These are phyloP conservation scores for Diversispora eburnea DNA, from an alignment of 192 early-diverging fungal genomes.

Conservation along the genomic window DNA sequence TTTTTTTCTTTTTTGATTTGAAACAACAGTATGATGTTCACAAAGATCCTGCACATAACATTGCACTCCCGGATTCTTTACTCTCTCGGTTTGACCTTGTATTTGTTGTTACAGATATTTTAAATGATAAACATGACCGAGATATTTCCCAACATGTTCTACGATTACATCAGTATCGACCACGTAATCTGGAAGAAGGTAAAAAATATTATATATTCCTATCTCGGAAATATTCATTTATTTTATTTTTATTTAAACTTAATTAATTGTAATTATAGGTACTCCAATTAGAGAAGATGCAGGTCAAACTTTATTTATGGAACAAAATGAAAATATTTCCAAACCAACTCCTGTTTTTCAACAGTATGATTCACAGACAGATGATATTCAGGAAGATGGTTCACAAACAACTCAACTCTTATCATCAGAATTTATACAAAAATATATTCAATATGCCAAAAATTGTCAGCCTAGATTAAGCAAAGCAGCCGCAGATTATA, in stretches of 20 bases:
- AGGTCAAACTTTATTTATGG: constrained; percentile 45
- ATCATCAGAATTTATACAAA: constrained; percentile 85
- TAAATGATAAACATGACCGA: constrained; percentile 81
- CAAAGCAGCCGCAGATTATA: constrained; percentile 77
- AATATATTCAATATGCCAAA: constrained; percentile 94
- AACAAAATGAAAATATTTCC: constrained; percentile 47
- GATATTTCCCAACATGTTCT: constrained; percentile 89
- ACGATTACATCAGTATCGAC: constrained; percentile 90
- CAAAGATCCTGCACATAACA: constrained; percentile 89
- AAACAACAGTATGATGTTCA: constrained; percentile 69
- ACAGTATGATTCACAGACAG: constrained; percentile 80
- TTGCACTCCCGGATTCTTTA: constrained; percentile 91
- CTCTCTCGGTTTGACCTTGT: constrained; percentile 97
- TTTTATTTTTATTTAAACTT: no score
- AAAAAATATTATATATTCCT: constrained; percentile 13
- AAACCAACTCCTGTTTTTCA: constrained; percentile 74
- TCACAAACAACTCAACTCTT: constrained; percentile 55
- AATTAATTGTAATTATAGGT: constrained; percentile 25
- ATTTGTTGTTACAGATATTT: constrained; percentile 92
- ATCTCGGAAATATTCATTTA: no score
- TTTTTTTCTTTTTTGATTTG: not conserved
- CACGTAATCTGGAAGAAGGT: constrained; percentile 81
- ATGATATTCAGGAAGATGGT: constrained; percentile 56
- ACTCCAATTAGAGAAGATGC: constrained; percentile 46
- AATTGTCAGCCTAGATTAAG: constrained; percentile 78